These are phyloP conservation scores for Colletotrichum theobromicola DNA, from an alignment of 2,329 filamentous ascomycete species.

Conservation along the genomic window DNA sequence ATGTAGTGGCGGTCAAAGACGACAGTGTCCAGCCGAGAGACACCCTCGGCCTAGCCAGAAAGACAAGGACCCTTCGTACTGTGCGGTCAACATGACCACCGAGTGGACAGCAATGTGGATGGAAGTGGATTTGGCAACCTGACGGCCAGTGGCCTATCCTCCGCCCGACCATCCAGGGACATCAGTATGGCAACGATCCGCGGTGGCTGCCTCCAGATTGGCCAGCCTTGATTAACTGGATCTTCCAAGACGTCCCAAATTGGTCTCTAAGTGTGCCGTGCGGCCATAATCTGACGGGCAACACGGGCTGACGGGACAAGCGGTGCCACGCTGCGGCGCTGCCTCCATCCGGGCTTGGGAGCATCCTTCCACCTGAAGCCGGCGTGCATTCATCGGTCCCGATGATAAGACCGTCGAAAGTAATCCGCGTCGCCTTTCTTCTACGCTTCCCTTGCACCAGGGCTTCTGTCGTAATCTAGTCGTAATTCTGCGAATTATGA, in stretches of 20 bases:
- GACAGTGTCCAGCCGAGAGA: neutral
- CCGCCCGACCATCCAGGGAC: neutral
- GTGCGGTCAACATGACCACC: neutral
- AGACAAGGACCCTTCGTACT: neutral
- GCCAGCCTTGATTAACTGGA: constrained; percentile 21
- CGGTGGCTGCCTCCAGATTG: constrained; percentile 7
- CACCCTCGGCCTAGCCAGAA: neutral
- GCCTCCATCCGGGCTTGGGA: neutral
- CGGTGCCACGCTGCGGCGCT: neutral
- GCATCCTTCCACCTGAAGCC: constrained; percentile 5
- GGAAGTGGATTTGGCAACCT: neutral
- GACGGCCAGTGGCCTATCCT: neutral
- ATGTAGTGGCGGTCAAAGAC: neutral
- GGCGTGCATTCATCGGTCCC: neutral
- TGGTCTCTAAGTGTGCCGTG: neutral
- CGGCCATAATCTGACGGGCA: neutral
- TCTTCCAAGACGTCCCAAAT: constrained; percentile 6
- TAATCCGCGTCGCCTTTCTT: neutral
- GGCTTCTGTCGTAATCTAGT: neutral
- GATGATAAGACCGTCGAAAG: neutral
- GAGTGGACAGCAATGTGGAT: neutral
- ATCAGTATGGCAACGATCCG: constrained; percentile 11
- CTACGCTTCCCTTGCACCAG: neutral
- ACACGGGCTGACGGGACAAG: neutral
- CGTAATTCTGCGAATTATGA: neutral